Evolutionary conservation across 2,329 filamentous ascomycete species (phyloP).

Genomic region (Monilinia fructicola): DNA sequence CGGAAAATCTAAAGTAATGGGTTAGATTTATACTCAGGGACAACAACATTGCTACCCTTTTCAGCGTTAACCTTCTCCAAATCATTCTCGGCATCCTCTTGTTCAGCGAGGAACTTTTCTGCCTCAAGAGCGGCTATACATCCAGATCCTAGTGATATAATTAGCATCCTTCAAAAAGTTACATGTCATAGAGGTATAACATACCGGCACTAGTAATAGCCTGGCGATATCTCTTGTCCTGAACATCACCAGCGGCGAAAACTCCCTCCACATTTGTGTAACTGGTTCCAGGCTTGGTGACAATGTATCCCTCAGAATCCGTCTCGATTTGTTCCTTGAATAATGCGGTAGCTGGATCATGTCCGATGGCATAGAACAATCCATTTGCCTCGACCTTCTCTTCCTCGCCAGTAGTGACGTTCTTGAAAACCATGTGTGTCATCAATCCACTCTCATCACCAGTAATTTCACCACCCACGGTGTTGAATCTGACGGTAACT

Average conservation of each 20-base stretch:
- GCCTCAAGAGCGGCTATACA: slow-evolving; percentile 95
- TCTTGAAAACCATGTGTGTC: slow-evolving; percentile 81
- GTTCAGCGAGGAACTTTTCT: slow-evolving; percentile 85
- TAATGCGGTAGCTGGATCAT: slow-evolving; percentile 88
- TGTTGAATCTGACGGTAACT: slow-evolving; percentile 86
- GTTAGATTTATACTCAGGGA: slow-evolving; percentile 63
- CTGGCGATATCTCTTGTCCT: slow-evolving; percentile 97
- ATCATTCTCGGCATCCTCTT: slow-evolving; percentile 36
- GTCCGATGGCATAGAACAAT: slow-evolving; percentile 95
- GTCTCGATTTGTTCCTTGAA: slow-evolving; percentile 88
- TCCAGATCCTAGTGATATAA: slow-evolving; percentile 65
- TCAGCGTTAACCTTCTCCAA: slow-evolving; percentile 45
- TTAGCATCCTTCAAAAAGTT: slow-evolving; percentile 28
- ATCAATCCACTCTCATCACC: slow-evolving; percentile 85
- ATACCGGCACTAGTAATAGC: slow-evolving; percentile 94
- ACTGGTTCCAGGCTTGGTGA: slow-evolving; percentile 85
- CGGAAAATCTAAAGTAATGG: slow-evolving; percentile 53
- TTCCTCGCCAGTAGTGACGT: slow-evolving; percentile 71
- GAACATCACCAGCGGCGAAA: slow-evolving; percentile 95
- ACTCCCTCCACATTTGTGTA: slow-evolving; percentile 87
- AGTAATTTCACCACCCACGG: slow-evolving; percentile 76
- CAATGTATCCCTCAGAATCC: slow-evolving; percentile 86
- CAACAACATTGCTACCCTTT: slow-evolving; percentile 52
- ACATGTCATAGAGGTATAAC: slow-evolving; percentile 41
- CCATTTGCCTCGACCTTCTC: slow-evolving; percentile 89